These are phyloP conservation scores for Plasmodium billcollinsi DNA, from an alignment of 169 alveolate genomes.

Conservation along the genomic window DNA sequence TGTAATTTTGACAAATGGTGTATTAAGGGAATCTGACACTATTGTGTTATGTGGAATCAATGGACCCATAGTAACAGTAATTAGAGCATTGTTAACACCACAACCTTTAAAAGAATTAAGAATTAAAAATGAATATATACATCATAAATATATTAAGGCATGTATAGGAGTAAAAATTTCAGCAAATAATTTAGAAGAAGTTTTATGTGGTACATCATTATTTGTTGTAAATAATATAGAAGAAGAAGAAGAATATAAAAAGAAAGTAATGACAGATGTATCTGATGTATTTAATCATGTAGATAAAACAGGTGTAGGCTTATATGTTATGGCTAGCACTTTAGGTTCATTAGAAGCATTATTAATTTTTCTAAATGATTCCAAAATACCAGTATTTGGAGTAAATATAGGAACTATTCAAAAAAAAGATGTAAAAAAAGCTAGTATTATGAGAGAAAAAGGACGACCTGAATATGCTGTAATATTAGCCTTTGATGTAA, in stretches of 20 bases:
- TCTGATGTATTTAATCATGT: slow-evolving; percentile 94
- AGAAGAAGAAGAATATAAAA: slow-evolving; percentile 89
- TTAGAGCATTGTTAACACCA: slow-evolving; percentile 98
- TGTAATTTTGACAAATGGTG: slow-evolving; percentile 98
- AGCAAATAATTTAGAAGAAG: slow-evolving; percentile 97
- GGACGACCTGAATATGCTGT: slow-evolving; percentile 96
- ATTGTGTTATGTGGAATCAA: slow-evolving; percentile 96
- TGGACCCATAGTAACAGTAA: slow-evolving; percentile 97
- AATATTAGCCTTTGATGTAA: slow-evolving; percentile 98
- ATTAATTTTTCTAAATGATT: slow-evolving; percentile 94
- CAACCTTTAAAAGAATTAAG: slow-evolving; percentile 99
- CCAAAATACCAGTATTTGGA: slow-evolving; percentile 96
- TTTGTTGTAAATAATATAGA: slow-evolving; percentile 91
- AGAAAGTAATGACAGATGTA: slow-evolving; percentile 94
- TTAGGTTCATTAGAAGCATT: slow-evolving; percentile 99
- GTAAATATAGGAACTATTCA: slow-evolving; percentile 99
- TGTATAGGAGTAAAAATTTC: slow-evolving; percentile 96
- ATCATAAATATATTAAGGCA: slow-evolving; percentile 94
- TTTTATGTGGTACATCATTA: slow-evolving; percentile 97
- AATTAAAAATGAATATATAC: slow-evolving; percentile 98
- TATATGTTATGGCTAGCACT: slow-evolving; percentile 99
- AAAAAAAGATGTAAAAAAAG: slow-evolving; percentile 98
- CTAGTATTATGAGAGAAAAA: slow-evolving; percentile 94
- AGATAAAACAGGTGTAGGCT: slow-evolving; percentile 95
- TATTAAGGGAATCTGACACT: slow-evolving; percentile 95